Evolutionary conservation across 2,329 filamentous ascomycete species (phyloP).

Genomic region (Exophiala sp.): DNA sequence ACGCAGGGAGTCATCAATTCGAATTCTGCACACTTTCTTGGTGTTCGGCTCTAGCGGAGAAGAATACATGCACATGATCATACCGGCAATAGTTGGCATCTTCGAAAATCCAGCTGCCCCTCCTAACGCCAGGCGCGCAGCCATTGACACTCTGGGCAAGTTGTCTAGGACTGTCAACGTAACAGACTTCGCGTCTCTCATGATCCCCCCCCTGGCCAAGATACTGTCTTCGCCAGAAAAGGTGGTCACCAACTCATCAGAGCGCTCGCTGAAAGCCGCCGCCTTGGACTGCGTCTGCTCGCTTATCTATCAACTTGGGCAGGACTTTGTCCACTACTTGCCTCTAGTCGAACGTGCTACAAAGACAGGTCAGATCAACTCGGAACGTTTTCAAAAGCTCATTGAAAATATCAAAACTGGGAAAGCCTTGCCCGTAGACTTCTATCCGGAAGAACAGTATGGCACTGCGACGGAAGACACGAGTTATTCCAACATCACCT

Average conservation of each 20-base stretch:
- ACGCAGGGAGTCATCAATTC: slow-evolving; percentile 78
- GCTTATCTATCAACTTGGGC: slow-evolving; percentile 90
- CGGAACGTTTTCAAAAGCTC: slow-evolving; percentile 87
- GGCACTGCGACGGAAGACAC: slow-evolving; percentile 71
- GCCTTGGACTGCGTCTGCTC: slow-evolving; percentile 93
- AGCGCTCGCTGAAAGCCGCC: slow-evolving; percentile 70
- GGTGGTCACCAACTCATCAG: slow-evolving; percentile 60
- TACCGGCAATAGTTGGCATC: slow-evolving; percentile 88
- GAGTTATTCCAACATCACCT: slow-evolving; percentile 42
- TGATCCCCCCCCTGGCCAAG: slow-evolving; percentile 87
- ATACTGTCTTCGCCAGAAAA: slow-evolving; percentile 44
- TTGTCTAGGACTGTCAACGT: slow-evolving; percentile 95
- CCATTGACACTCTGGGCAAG: slow-evolving; percentile 92
- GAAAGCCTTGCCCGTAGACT: slow-evolving; percentile 88
- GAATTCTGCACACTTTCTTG: slow-evolving; percentile 88
- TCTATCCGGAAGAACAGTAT: slow-evolving; percentile 82
- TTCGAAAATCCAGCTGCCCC: slow-evolving; percentile 88
- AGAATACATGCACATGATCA: slow-evolving; percentile 98
- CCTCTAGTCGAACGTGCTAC: slow-evolving; percentile 87
- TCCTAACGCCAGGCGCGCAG: slow-evolving; percentile 72
- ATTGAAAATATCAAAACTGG: slow-evolving; percentile 92
- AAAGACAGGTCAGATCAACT: slow-evolving; percentile 73
- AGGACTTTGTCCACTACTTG: slow-evolving; percentile 92
- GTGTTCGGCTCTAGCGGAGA: slow-evolving; percentile 94
- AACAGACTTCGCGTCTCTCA: slow-evolving; percentile 92